Conservation (phyloP, 164 flowering plant species). For the Cinnamomum chago region DNA sequence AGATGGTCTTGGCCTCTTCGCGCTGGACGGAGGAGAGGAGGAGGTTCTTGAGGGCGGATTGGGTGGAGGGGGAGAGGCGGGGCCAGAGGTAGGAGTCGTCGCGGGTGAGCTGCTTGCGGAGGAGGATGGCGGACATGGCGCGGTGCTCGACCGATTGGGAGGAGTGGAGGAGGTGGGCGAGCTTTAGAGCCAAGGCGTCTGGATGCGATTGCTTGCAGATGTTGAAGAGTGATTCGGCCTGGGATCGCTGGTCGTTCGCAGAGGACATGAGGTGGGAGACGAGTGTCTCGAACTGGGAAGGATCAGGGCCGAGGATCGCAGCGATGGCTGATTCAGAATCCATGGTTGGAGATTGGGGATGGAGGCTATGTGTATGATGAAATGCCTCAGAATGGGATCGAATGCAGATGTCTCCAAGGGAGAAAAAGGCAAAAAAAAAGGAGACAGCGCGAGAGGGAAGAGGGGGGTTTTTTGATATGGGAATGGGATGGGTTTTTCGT, state of each 20-base stretch:
- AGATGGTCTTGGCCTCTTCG: constrained; percentile 62
- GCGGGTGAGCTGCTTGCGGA: constrained; percentile 84
- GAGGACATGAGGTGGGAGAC: constrained; percentile 81
- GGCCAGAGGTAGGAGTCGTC: constrained; percentile 93
- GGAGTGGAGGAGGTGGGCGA: constrained; percentile 63
- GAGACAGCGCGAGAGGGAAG: too few relatives aligned
- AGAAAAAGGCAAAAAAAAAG: too few relatives aligned
- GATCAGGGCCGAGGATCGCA: constrained; percentile 60
- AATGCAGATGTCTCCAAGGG: too few relatives aligned
- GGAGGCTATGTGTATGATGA: background rate
- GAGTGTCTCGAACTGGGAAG: constrained; percentile 69
- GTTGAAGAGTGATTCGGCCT: constrained; percentile 74
- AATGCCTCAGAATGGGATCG: background rate
- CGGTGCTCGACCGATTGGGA: constrained; percentile 70
- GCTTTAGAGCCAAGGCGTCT: constrained; percentile 64
- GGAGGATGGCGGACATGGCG: constrained; percentile 92
- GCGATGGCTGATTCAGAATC: constrained; percentile 41
- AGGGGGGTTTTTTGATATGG: too few relatives aligned
- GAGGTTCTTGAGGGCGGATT: constrained; percentile 56
- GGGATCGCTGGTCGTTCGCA: constrained; percentile 72
- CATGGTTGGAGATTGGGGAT: background rate
- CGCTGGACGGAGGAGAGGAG: constrained; percentile 60
- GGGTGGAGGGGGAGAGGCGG: constrained; percentile 56
- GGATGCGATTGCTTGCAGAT: constrained; percentile 77
- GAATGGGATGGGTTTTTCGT: too few relatives aligned